Percentiles rank a stretch among this genome's conserved stretches.
Evolutionary conservation across 371 early-diverging fungal species (phyloP).

Genomic region (Lichtheimia hyalospora): DNA sequence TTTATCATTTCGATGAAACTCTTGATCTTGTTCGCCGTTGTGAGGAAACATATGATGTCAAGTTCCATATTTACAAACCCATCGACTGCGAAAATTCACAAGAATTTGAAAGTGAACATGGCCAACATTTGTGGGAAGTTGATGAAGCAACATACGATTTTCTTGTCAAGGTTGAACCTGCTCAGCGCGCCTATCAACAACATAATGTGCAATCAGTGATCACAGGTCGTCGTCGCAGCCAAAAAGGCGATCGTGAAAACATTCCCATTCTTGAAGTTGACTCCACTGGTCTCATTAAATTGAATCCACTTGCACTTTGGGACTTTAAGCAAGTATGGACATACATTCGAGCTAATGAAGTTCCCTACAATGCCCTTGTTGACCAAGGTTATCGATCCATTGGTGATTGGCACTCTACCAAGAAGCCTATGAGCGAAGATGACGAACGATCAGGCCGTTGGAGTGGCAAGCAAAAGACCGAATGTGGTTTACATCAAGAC

Average conservation of each 20-base stretch:
- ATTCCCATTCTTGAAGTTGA: constrained; percentile 86
- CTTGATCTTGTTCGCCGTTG: constrained; percentile 71
- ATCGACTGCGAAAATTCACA: constrained; percentile 50
- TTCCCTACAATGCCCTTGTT: constrained; percentile 86
- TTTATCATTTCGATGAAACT: constrained; percentile 92
- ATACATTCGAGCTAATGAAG: constrained; percentile 82
- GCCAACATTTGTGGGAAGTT: constrained; percentile 78
- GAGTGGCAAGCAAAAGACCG: constrained; percentile 86
- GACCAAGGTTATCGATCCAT: constrained; percentile 93
- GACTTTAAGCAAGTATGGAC: constrained; percentile 84
- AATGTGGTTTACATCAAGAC: constrained; percentile 94
- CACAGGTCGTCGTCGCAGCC: constrained; percentile 89
- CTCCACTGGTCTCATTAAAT: constrained; percentile 79
- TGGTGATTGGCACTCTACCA: constrained; percentile 93
- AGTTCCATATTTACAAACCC: constrained; percentile 78
- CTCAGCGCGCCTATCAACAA: constrained; percentile 82
- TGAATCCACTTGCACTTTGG: constrained; percentile 90
- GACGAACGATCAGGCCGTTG: constrained; percentile 92
- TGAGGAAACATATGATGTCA: constrained; percentile 67
- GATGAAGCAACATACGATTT: constrained; percentile 87
- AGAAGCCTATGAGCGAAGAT: constrained; percentile 56
- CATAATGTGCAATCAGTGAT: constrained; percentile 77
- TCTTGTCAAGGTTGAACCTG: constrained; percentile 92
- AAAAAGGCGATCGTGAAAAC: constrained; percentile 78
- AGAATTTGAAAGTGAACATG: constrained; percentile 76